Evolutionary conservation across 805 yeast species (phyloP).

Genomic region (Schizosaccharomyces octosporus): DNA sequence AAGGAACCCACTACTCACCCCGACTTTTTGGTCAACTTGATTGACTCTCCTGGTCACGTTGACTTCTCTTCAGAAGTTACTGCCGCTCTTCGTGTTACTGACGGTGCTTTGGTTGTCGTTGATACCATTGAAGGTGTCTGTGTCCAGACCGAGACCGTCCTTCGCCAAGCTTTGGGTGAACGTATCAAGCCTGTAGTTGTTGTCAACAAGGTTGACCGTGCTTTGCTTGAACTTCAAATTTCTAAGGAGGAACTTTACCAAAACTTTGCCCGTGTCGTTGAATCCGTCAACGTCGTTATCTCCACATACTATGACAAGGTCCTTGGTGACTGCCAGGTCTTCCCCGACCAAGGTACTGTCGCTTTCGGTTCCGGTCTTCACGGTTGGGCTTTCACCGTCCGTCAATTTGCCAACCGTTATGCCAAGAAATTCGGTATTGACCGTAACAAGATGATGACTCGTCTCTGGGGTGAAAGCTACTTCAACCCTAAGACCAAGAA

Average conservation of each 20-base stretch:
- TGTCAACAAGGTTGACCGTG: constrained; percentile 98
- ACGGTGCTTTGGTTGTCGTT: constrained; percentile 98
- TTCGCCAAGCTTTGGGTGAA: constrained; percentile 97
- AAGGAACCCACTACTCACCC: constrained; percentile 77
- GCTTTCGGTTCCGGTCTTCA: constrained; percentile 99
- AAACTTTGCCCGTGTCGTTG: constrained; percentile 94
- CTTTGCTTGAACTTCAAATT: constrained; percentile 93
- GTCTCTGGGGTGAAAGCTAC: constrained; percentile 99
- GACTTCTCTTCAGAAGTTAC: constrained; percentile 99
- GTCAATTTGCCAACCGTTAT: constrained; percentile 95
- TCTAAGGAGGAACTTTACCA: constrained; percentile 97
- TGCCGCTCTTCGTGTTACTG: constrained; percentile 98
- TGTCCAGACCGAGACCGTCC: constrained; percentile 98
- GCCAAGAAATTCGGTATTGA: constrained; percentile 99
- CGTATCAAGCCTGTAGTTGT: constrained; percentile 97
- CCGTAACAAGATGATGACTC: constrained; percentile 91
- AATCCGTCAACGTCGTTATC: constrained; percentile 95
- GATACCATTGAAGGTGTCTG: constrained; percentile 99
- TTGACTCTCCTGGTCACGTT: constrained; percentile 99
- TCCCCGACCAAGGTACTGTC: constrained; percentile 97
- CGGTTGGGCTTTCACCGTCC: constrained; percentile 99
- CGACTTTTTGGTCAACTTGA: constrained; percentile 90
- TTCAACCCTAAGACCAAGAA: constrained; percentile 99
- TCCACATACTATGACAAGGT: constrained; percentile 78
- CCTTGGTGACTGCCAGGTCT: constrained; percentile 91